Conservation (phyloP, 2,329 filamentous ascomycete genomes). For the Trichoderma aggressivum region DNA sequence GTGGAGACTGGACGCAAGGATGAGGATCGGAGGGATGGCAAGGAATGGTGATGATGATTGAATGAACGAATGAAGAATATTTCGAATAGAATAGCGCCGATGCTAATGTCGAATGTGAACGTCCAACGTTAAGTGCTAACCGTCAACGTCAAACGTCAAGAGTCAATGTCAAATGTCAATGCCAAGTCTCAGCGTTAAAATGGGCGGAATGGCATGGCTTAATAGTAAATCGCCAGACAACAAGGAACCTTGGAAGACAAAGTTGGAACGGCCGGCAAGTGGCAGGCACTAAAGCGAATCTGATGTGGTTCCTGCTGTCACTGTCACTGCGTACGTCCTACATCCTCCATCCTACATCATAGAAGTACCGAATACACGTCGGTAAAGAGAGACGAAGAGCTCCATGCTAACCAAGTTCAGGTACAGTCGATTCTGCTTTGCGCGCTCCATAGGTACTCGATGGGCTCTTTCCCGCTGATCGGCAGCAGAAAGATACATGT, state of each 20-base stretch:
- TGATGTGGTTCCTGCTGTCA: neutral
- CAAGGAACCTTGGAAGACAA: neutral
- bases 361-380: neutral
- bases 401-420: neutral
- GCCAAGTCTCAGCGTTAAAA: neutral
- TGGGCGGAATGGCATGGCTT: constrained; percentile 4
- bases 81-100: neutral
- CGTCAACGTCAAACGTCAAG: neutral
- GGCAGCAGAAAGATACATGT: neutral
- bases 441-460: neutral
- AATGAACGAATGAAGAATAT: neutral
- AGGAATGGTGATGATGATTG: neutral
- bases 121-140: neutral
- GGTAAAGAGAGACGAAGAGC: neutral
- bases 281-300: neutral
- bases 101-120: neutral
- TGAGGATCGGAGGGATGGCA: neutral
- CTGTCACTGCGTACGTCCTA: too few species aligned
- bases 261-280: constrained; percentile 6
- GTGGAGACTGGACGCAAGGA: neutral
- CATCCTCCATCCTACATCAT: neutral
- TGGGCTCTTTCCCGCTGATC: neutral
- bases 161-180: neutral
- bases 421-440: neutral
- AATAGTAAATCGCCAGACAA: neutral